Conservation (phyloP, 176 grass and related monocot genomes). For the Oryza rufipogon region DNA sequence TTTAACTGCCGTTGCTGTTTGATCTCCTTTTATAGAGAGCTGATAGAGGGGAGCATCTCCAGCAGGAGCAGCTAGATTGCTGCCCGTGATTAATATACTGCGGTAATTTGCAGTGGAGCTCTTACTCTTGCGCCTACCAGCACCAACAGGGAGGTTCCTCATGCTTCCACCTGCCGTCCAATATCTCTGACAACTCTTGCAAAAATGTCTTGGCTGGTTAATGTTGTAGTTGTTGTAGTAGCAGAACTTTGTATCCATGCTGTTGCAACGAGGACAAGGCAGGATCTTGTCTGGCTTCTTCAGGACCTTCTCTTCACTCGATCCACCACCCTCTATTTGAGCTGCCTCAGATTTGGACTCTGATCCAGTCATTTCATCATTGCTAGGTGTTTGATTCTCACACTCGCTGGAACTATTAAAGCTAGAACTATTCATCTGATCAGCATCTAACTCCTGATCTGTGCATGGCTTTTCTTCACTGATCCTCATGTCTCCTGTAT, state of each 20-base stretch:
- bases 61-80: conserved; percentile 32
- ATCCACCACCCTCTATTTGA: conserved; percentile 15
- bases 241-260: conserved; percentile 80
- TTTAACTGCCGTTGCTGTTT: conserved; percentile 49
- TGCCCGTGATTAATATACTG: conserved; percentile 54
- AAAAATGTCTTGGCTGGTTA: conserved; percentile 89
- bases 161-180: conserved; percentile 97
- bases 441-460: conserved; percentile 31
- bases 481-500: conserved; percentile 30
- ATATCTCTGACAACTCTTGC: conserved; percentile 95
- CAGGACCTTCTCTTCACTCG: conserved; percentile 37
- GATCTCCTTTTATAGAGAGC: conserved; percentile 31
- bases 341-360: conserved; percentile 46
- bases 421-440: conserved; percentile 42
- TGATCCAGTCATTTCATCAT: conserved; percentile 35
- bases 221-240: conserved; percentile 88
- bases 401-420: conserved; percentile 48
- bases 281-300: conserved; percentile 95
- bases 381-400: conserved; percentile 33
- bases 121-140: conserved; percentile 91
- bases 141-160: conserved; percentile 92
- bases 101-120: conserved; percentile 47
- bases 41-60: conserved; percentile 33
- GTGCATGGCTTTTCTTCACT: conserved; percentile 28
- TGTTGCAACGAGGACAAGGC: conserved; percentile 73